Percentiles rank a stretch among this genome's conserved stretches.
Evolutionary conservation across 108 stramenopile genomes (phyloP).

Genomic region (Hondaea fermentalgiana): DNA sequence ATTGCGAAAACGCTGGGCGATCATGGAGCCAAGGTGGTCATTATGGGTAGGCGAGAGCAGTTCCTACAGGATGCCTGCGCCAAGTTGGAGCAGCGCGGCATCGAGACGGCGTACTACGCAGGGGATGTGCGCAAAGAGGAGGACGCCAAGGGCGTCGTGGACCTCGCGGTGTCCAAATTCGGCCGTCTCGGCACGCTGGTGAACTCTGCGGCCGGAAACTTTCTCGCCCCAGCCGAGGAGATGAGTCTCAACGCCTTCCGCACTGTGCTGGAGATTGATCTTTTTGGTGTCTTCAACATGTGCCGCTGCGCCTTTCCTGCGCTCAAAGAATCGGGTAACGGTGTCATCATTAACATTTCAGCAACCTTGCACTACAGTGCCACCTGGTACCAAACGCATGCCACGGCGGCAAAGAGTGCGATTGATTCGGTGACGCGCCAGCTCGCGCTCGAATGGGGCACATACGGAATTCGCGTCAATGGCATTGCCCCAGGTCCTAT

Average conservation of each 20-base stretch:
- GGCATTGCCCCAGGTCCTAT: slow-evolving; percentile 20
- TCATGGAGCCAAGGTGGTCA: background rate
- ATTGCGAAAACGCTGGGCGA: background rate
- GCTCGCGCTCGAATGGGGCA: slow-evolving; percentile 17
- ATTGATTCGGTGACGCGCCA: background rate
- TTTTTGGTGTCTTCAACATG: background rate
- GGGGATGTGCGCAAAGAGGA: background rate
- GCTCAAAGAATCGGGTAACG: background rate
- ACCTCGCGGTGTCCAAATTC: background rate
- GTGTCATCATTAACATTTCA: background rate
- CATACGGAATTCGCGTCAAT: background rate
- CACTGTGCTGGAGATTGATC: slow-evolving; percentile 19
- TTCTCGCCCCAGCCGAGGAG: background rate
- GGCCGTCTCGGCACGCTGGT: background rate
- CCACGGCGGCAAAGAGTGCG: background rate
- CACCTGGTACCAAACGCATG: slow-evolving; percentile 12
- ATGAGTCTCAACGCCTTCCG: background rate
- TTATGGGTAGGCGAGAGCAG: background rate
- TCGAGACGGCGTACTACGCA: background rate
- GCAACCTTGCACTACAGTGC: slow-evolving; percentile 20
- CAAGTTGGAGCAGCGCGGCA: background rate
- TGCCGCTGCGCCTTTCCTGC: background rate
- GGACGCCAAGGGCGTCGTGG: background rate
- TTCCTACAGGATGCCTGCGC: background rate
- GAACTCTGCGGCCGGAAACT: slow-evolving; percentile 20